A percentile compares a stretch with the other conserved stretches of the same genome.
phyloP scores from a whole-genome alignment of 108 stramenopile genomes.

The Nannochloropsis granulata region DNA sequence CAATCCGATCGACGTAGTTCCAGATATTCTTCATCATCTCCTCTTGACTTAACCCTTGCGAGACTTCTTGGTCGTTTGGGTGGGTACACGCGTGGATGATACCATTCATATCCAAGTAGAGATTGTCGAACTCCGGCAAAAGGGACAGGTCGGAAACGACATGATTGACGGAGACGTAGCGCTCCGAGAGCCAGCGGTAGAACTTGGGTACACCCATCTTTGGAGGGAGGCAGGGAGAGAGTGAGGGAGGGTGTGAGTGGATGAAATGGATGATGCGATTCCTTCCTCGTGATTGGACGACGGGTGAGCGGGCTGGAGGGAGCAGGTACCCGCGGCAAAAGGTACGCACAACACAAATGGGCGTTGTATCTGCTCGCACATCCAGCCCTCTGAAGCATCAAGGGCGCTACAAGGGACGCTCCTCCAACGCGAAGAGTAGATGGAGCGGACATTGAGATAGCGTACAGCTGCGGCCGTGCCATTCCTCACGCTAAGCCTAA shows the following conservation, averaged over 20 bases:
- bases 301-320: too few species aligned
- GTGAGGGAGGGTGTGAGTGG: background rate
- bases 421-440: too few species aligned
- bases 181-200: constrained; percentile 97
- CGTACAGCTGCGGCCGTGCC: too few species aligned
- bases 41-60: constrained; percentile 16
- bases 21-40: constrained; percentile 36
- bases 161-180: constrained; percentile 90
- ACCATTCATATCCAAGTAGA: constrained; percentile 95
- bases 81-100: constrained; percentile 90
- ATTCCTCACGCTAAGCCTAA: too few species aligned
- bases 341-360: too few species aligned
- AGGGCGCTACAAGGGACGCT: too few species aligned
- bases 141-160: constrained; percentile 47
- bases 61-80: constrained; percentile 51
- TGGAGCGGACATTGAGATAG: too few species aligned
- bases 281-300: too few species aligned
- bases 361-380: too few species aligned
- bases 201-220: constrained; percentile 94
- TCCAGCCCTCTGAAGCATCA: too few species aligned
- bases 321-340: too few species aligned
- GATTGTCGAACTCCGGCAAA: constrained; percentile 74
- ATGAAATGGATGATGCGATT: too few species aligned
- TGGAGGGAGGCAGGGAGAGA: background rate
- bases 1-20: constrained; percentile 37